Percentiles rank a stretch among this genome's conserved stretches.
phyloP scores from a whole-genome alignment of 208 protist genomes.

The Leishmania tropica region DNA sequence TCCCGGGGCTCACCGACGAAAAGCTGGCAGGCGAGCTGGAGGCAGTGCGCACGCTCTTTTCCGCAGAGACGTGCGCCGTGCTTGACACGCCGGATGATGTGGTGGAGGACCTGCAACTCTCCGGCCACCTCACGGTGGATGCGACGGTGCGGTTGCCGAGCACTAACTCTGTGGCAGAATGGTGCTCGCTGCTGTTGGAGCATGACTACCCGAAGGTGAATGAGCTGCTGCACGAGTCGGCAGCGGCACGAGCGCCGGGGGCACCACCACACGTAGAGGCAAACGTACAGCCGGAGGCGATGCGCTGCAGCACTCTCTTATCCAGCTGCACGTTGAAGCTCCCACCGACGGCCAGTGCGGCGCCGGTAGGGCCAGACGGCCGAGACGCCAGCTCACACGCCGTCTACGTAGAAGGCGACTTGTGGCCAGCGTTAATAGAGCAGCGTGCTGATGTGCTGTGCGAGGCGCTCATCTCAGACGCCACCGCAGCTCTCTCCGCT shows the following conservation, averaged over 20 bases:
- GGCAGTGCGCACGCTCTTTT: conserved; percentile 8
- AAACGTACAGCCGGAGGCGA: background rate
- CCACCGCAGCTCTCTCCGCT: background rate
- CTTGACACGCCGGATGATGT: conserved; percentile 12
- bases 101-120: conserved; percentile 7
- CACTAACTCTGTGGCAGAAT: background rate
- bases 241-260: background rate
- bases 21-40: background rate
- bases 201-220: conserved; percentile 21
- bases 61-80: conserved; percentile 16
- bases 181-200: conserved; percentile 8
- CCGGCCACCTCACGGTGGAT: conserved; percentile 12
- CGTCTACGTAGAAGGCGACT: conserved; percentile 11
- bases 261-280: background rate
- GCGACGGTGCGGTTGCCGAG: conserved; percentile 13
- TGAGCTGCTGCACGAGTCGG: conserved; percentile 10
- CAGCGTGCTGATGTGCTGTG: conserved; percentile 3
- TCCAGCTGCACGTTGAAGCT: conserved; percentile 6
- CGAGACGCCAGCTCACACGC: conserved; percentile 7
- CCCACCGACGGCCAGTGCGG: background rate
- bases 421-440: conserved; percentile 16
- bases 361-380: background rate
- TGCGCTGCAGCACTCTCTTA: background rate
- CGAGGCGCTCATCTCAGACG: conserved; percentile 12
- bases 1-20: conserved; percentile 3